Conservation (phyloP, 306 rosid genomes). For the Glycyrrhiza uralensis region DNA sequence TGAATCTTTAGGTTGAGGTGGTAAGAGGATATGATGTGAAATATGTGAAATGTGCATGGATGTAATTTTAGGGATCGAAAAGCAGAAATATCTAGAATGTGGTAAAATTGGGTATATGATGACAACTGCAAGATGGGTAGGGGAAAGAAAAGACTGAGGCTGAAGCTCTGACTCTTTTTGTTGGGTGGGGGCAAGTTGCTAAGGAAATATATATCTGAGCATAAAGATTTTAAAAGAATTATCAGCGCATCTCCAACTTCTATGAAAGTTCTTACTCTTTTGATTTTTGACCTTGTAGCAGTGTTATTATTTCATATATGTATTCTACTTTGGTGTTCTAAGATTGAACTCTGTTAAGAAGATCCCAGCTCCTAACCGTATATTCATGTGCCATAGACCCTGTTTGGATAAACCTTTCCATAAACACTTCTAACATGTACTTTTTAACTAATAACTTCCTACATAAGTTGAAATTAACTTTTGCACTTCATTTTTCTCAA, state of each 20-base stretch:
- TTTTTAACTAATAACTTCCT: too few species aligned
- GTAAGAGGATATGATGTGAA: background rate
- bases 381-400: too few species aligned
- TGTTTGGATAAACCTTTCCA: too few species aligned
- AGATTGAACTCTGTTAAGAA: background rate
- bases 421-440: too few species aligned
- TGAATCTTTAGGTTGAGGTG: background rate
- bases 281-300: too few species aligned
- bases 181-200: background rate
- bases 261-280: too few species aligned
- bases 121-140: background rate
- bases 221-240: background rate
- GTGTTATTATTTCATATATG: background rate
- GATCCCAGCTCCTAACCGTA: background rate
- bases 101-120: background rate
- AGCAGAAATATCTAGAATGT: background rate
- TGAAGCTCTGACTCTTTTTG: background rate
- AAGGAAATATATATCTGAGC: background rate
- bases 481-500: too few species aligned
- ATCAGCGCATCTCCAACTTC: background rate
- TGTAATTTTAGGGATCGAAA: background rate
- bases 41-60: background rate
- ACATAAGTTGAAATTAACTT: too few species aligned
- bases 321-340: background rate
- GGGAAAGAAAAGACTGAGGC: background rate